Conservation (phyloP, 768 basidiomycete species). For the Gyrodon lividus region DNA sequence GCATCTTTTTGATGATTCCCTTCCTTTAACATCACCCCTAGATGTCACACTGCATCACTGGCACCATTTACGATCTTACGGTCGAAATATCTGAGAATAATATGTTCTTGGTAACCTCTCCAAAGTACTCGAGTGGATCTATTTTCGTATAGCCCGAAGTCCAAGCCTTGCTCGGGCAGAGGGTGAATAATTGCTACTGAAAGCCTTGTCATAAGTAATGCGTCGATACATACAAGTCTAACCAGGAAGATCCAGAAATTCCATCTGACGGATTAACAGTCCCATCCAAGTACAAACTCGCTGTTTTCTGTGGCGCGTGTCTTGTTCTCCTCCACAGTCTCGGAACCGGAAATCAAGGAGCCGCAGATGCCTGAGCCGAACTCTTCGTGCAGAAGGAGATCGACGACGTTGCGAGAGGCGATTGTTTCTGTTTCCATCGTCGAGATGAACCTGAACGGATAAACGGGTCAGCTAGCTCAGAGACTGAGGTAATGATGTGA, state of each 20-base stretch:
- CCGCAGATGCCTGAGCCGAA: slow-evolving; percentile 74
- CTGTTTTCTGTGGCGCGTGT: slow-evolving; percentile 20
- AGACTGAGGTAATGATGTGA: slow-evolving; percentile 15
- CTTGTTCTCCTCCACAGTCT: slow-evolving; percentile 13
- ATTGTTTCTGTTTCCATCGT: slow-evolving; percentile 96
- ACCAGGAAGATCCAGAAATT: neutral
- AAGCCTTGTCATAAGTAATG: neutral
- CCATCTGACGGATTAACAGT: slow-evolving; percentile 48
- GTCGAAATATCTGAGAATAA: no score
- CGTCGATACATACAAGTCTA: neutral
- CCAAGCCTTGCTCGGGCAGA: no score
- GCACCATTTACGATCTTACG: no score
- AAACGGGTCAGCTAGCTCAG: slow-evolving; percentile 1
- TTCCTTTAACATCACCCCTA: no score
- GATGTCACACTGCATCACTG: no score
- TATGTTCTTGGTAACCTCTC: no score
- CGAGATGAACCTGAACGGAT: slow-evolving; percentile 63
- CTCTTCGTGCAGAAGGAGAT: slow-evolving; percentile 70
- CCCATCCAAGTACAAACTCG: slow-evolving; percentile 71
- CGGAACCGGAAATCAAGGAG: slow-evolving; percentile 31
- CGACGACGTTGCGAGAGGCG: slow-evolving; percentile 79
- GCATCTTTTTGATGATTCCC: no score
- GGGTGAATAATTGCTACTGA: neutral
- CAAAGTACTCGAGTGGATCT: no score
- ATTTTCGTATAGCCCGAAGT: no score